Conservation (phyloP, 2,329 filamentous ascomycete species). For the Pseudogymnoascus sp. region DNA sequence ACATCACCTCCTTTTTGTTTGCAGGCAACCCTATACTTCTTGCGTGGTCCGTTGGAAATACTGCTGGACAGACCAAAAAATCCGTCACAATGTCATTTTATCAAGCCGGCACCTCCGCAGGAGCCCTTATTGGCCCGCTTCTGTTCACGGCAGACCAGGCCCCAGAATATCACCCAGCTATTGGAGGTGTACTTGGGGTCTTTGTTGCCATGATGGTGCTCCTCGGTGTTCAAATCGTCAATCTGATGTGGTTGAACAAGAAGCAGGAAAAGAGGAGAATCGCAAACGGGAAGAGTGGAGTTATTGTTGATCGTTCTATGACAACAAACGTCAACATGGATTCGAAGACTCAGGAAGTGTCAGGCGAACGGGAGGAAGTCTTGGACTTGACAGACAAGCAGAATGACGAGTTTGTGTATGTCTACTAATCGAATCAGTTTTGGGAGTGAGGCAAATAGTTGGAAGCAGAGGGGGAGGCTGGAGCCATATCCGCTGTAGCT, state of each 20-base stretch:
- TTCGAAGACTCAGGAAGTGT: neutral
- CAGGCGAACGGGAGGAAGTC: constrained; percentile 25
- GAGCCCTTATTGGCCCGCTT: constrained; percentile 61
- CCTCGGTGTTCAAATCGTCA: constrained; percentile 46
- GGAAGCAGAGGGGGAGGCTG: neutral
- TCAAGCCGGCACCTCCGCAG: constrained; percentile 53
- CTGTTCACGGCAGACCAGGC: constrained; percentile 53
- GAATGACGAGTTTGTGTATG: constrained; percentile 63
- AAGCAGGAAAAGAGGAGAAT: constrained; percentile 48
- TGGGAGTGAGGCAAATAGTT: constrained; percentile 14
- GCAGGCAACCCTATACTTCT: constrained; percentile 60
- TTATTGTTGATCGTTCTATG: constrained; percentile 56
- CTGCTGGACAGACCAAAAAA: constrained; percentile 61
- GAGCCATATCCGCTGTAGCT: neutral
- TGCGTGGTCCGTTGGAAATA: constrained; percentile 63
- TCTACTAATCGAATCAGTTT: constrained; percentile 36
- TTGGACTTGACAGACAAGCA: constrained; percentile 56
- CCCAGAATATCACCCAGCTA: constrained; percentile 50
- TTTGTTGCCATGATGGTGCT: constrained; percentile 47
- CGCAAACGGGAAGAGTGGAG: constrained; percentile 51
- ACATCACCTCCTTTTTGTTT: constrained; percentile 59
- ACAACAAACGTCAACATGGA: constrained; percentile 24
- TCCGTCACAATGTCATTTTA: constrained; percentile 57
- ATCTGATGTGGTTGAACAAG: constrained; percentile 51
- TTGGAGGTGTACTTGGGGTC: constrained; percentile 48